Conservation (phyloP, 352 stramenopile species). For the Globisporangium splendens region DNA sequence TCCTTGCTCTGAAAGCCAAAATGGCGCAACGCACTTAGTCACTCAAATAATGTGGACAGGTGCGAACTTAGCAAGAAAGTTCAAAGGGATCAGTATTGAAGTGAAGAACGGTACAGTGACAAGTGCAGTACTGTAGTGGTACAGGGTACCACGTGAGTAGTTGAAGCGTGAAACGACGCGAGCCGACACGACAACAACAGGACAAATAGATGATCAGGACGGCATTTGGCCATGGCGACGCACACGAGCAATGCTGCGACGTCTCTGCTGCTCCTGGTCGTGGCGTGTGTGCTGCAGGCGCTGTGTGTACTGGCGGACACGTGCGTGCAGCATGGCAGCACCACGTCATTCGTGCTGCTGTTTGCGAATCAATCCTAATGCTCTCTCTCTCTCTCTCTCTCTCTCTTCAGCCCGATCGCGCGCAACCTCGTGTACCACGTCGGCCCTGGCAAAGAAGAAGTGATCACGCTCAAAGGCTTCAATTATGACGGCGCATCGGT, state of each 20-base stretch:
- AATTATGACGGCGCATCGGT: conserved; percentile 51
- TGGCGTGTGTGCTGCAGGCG: background rate
- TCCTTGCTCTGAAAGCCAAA: background rate
- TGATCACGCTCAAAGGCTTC: conserved; percentile 83
- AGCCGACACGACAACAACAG: background rate
- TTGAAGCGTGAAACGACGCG: conserved; percentile 7
- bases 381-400: background rate
- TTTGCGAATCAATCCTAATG: background rate
- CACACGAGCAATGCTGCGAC: background rate
- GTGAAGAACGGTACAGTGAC: background rate
- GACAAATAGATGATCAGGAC: too few relatives aligned
- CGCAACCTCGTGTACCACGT: conserved; percentile 77
- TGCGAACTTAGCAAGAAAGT: background rate
- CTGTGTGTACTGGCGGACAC: background rate
- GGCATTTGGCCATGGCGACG: background rate
- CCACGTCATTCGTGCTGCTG: background rate
- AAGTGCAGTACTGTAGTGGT: background rate
- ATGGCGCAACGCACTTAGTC: background rate
- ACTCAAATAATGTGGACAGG: background rate
- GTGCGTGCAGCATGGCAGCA: background rate
- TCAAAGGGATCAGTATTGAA: too few relatives aligned
- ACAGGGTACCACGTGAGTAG: background rate
- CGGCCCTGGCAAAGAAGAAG: conserved; percentile 57
- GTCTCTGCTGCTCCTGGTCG: background rate
- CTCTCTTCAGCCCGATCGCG: conserved; percentile 39